Evolutionary conservation across 495 filamentous ascomycete genomes (phyloP), one percentile per base, ranked within the genome.

Genomic region (Bombardia bombarda): DNA sequence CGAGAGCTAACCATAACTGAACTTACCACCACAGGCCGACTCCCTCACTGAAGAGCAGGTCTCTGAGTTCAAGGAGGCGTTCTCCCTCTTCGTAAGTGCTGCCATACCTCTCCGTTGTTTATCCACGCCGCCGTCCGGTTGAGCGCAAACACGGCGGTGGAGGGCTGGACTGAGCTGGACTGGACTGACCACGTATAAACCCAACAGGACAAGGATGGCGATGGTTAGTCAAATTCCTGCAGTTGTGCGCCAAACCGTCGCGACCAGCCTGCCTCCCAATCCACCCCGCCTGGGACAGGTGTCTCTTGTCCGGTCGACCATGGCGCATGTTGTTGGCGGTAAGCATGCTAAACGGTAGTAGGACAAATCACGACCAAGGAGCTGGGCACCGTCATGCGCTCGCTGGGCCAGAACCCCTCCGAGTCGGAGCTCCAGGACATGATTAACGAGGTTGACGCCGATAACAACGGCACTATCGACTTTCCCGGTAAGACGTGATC

Each of bases 281-380:
- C 18, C 31, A 14, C n/a, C n/a, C n/a, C n/a, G n/a, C n/a, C n/a
- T n/a, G n/a, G n/a, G n/a, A n/a, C n/a, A n/a, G n/a, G n/a, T n/a
- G n/a, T n/a, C n/a, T n/a, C n/a, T n/a, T n/a, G n/a, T n/a, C n/a
- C n/a, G n/a, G n/a, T n/a, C n/a, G n/a, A n/a, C n/a, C n/a, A n/a
- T n/a, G n/a, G n/a, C n/a, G n/a, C n/a, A n/a, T n/a, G n/a, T n/a
- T n/a, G n/a, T n/a, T n/a, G n/a, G n/a, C n/a, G n/a, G n/a, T n/a
- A n/a, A 14, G 16, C 16, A 37, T 48, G 41, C 58, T 61, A 49
- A 60, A 12, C 22, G 30, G 26, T 14, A 43, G 44, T 51, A 98
- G 92, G 92, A 64, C 90, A 97, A 77, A 98, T 98, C 75, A 97
- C 92, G 53, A 97, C 90, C 64, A 97, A 96, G 77, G 92, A 98